Evolutionary conservation across 2,329 filamentous ascomycete species (phyloP).

Genomic region (Xylariaceae sp.): DNA sequence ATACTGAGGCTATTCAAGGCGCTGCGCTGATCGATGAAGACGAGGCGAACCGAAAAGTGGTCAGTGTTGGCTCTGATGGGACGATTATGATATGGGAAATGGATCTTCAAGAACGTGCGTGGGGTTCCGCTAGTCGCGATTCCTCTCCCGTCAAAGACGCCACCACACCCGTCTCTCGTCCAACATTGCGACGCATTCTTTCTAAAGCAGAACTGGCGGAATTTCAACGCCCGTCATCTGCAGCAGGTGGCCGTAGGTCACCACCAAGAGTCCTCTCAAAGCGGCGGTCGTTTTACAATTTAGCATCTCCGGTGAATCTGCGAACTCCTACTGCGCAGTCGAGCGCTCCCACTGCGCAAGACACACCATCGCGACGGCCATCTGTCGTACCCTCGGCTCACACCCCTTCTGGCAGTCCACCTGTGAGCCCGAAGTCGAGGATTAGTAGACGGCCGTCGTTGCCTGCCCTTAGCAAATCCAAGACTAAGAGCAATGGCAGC

Average conservation of each 20-base stretch:
- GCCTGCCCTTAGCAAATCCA: slow-evolving; percentile 44
- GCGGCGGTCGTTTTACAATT: slow-evolving; percentile 50
- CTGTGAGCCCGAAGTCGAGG: slow-evolving; percentile 46
- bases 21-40: slow-evolving; percentile 65
- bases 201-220: slow-evolving; percentile 84
- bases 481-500: slow-evolving; percentile 49
- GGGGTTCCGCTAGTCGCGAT: slow-evolving; percentile 44
- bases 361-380: slow-evolving; percentile 45
- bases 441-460: slow-evolving; percentile 52
- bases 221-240: slow-evolving; percentile 55
- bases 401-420: slow-evolving; percentile 45
- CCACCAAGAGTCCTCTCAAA: slow-evolving; percentile 52
- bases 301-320: slow-evolving; percentile 31
- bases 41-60: slow-evolving; percentile 53
- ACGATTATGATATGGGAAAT: slow-evolving; percentile 77
- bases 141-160: slow-evolving; percentile 51
- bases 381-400: slow-evolving; percentile 32
- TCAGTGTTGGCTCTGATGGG: slow-evolving; percentile 75
- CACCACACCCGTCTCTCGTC: slow-evolving; percentile 50
- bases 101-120: slow-evolving; percentile 44
- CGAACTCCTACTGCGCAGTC: slow-evolving; percentile 40
- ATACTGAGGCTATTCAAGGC: slow-evolving; percentile 89
- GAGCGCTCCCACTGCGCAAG: slow-evolving; percentile 43
- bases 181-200: slow-evolving; percentile 78
- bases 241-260: slow-evolving; percentile 45